These are phyloP conservation scores for Phytophthora capsici DNA, from an alignment of 352 stramenopile species.

Conservation along the genomic window DNA sequence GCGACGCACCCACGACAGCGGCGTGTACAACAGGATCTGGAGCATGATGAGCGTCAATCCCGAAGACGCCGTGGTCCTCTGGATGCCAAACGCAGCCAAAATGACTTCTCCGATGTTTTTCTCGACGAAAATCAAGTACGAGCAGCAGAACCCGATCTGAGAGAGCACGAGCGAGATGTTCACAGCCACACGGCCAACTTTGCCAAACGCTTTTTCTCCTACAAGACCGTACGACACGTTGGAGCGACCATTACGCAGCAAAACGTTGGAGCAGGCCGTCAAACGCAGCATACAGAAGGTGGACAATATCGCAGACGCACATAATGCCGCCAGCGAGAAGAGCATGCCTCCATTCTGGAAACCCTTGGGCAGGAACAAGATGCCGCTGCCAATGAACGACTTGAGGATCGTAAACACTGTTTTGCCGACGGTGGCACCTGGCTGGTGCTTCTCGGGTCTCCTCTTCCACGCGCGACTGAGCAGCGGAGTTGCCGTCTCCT, in stretches of 20 bases:
- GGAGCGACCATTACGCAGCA: conserved; percentile 32
- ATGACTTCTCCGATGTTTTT: conserved; percentile 73
- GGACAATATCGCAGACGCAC: conserved; percentile 51
- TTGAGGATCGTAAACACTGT: conserved; percentile 79
- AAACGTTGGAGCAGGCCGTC: conserved; percentile 54
- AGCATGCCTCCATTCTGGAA: conserved; percentile 76
- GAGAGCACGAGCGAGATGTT: conserved; percentile 78
- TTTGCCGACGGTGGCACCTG: conserved; percentile 52
- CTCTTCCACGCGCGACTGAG: conserved; percentile 40
- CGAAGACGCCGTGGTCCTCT: conserved; percentile 51
- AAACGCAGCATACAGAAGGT: conserved; percentile 72
- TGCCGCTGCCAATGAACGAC: conserved; percentile 73
- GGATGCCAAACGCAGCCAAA: conserved; percentile 51
- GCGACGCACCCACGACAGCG: conserved; percentile 70
- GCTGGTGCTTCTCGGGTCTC: conserved; percentile 26
- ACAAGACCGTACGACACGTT: conserved; percentile 68
- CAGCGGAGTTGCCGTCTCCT: conserved; percentile 51
- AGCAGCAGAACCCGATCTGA: conserved; percentile 76
- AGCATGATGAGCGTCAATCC: conserved; percentile 65
- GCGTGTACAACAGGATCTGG: conserved; percentile 74
- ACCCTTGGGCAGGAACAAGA: conserved; percentile 71
- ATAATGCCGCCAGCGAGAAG: conserved; percentile 62
- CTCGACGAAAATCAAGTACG: conserved; percentile 80
- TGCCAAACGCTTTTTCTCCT: conserved; percentile 62
- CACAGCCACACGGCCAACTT: conserved; percentile 53